Evolutionary conservation across 176 grass and related monocot genomes (phyloP), one percentile per base, ranked within the genome.

Genomic region (Coix lacrymajobi): DNA sequence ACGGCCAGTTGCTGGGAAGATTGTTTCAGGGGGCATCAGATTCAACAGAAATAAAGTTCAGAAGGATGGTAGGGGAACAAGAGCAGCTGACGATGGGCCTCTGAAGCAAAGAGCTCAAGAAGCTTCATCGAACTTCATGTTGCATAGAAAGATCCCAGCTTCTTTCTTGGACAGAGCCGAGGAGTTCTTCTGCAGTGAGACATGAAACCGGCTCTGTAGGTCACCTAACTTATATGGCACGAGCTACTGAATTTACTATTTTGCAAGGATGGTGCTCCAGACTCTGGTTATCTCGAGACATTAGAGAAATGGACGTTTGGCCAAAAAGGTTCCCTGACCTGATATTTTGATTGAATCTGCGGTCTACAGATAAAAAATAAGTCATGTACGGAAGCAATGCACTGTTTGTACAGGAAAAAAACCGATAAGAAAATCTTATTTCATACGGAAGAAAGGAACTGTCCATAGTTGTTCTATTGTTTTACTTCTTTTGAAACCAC

Each of bases 111-210:
- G 86, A 84, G 80, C 81, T 25, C 84, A 80, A 80, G 93, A 94
- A 83, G 60, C 76, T 85, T 90, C 89, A 46, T 91, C 86, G 29
- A 76, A 52, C 51, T 96, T 96, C 56, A 90, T 99, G 91, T 88
- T 99, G 76, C 96, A 96, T 85, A 86, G 83, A 73, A 89, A 85
- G 86, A 92, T 99, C 76, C 93, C 96, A 28, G 83, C 57, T 46
- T 86, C 93, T 83, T 96, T 99, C 89, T 90, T 99, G 73, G 91
- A 96, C 80, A 94, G 89, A 82, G 96, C 91, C 2, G 93, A 99
- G 85, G 89, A 81, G 33, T 99, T 99, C 79, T 96, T 99, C 66
- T 92, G 89, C 82, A 84, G 69, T 3, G 88, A 89, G 31, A 64
- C 66, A 43, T 89, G 63, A 83, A 81, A 60, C 64, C 49, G 11